Evolutionary conservation across 2,329 filamentous ascomycete species (phyloP), one percentile per base, ranked within the genome.

Genomic region (Ascochyta pisi): DNA sequence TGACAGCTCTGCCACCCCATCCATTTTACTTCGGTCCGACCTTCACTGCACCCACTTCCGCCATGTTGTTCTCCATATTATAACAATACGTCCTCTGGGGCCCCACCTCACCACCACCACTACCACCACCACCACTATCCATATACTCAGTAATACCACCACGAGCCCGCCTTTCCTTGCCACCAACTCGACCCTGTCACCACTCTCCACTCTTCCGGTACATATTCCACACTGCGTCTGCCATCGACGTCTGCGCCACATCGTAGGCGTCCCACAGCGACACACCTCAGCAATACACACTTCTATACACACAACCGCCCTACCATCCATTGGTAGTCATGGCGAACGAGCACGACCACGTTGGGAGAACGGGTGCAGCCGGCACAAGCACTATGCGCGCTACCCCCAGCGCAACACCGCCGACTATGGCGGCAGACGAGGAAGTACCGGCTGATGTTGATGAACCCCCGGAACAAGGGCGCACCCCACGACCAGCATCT

Each of bases 381-480:
- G 44, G 43, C 9, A 40, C 37, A 34, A 29, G 39, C 43, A 29
- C 34, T n/a, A 75, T 59, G 38, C 63, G 78, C 48, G 76, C 74
- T 53, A 71, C 66, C 53, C 57, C 66, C 37, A 66, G 68, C n/a
- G 67, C 65, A 38, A 62, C 65, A 44, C 58, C 61, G 38, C 60
- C 65, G 10, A 63, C 61, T 47, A 64, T 64, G 61, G 53, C 64
- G 15, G 57, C 68, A 37, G 84, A 86, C 47, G 85, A 87, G 56
- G 92, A 96, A 53, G 75, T 87, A 64, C 79, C 83, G 55, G 85
- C 89, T 62, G 94, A 97, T 69, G 83, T 88, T 46, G 94, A 98
- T 76, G 94, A 98, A 76, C 93, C 93, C 45, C 92, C 93, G 67
- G 93, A 97, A 78, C 75, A 86, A 80, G 72, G 76, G 76, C 68